phyloP scores from a whole-genome alignment of 2,329 filamentous ascomycete genomes.

The Calonectria ilicicola region DNA sequence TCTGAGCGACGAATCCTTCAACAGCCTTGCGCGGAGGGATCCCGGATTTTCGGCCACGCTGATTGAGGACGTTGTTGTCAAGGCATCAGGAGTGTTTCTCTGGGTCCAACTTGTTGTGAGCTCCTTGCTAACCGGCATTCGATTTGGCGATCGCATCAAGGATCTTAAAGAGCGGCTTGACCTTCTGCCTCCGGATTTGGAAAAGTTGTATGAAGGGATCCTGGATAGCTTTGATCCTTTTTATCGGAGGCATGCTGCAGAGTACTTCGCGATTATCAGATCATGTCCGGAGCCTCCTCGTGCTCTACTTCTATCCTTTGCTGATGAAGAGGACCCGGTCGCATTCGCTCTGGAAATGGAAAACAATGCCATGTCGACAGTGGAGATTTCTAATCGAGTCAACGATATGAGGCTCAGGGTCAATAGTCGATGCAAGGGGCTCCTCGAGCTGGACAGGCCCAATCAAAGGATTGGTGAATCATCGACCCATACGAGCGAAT shows the following conservation, averaged over 20 bases:
- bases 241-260: conserved; percentile 7
- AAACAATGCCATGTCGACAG: neutral
- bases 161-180: neutral
- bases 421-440: conserved; percentile 17
- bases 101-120: neutral
- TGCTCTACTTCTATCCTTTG: neutral
- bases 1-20: neutral
- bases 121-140: neutral
- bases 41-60: neutral
- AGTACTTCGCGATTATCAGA: conserved; percentile 4
- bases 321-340: conserved; percentile 14
- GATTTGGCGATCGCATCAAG: neutral
- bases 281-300: neutral
- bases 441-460: neutral
- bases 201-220: neutral
- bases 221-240: neutral
- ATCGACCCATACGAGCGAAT: neutral
- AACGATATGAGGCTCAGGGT: conserved; percentile 16
- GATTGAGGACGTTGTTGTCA: neutral
- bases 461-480: neutral
- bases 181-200: neutral
- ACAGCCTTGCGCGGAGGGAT: neutral
- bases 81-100: neutral
- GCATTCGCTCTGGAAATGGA: fast-evolving
- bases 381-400: neutral